A percentile compares a stretch with the other conserved stretches of the same genome.
Evolutionary conservation across 1,139 yeast species (phyloP).

Genomic region (Arxiozyma bovina): DNA sequence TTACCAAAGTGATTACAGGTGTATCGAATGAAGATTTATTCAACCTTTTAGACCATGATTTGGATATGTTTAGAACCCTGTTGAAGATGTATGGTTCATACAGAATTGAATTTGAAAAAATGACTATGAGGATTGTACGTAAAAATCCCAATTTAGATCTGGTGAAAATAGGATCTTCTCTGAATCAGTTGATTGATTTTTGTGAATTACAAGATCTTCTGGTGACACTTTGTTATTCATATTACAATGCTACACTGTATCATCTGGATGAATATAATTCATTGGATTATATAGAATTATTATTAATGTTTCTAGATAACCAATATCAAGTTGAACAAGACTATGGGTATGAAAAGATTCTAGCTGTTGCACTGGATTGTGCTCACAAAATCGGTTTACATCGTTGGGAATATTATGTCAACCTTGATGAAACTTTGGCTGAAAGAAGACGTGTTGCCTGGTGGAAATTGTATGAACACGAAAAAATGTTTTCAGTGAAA

Average conservation of each 20-base stretch:
- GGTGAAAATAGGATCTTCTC: constrained; percentile 1
- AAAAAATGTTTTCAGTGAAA: constrained; percentile 12
- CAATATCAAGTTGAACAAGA: constrained; percentile 20
- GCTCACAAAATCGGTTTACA: constrained; percentile 22
- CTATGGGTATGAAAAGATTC: constrained; percentile 22
- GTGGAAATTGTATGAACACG: constrained; percentile 22
- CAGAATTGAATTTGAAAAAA: constrained; percentile 11
- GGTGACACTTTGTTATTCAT: constrained; percentile 19
- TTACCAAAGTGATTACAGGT: constrained; percentile 14
- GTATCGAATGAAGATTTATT: constrained; percentile 11
- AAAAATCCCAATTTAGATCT: constrained; percentile 2
- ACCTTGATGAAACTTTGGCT: constrained; percentile 18
- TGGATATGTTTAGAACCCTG: constrained; percentile 20
- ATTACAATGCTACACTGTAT: constrained; percentile 21
- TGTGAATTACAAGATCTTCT: constrained; percentile 20
- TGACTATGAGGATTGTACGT: constrained; percentile 10
- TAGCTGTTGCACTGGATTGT: constrained; percentile 19
- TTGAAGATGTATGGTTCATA: constrained; percentile 16
- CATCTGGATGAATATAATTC: constrained; percentile 18
- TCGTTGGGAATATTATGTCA: constrained; percentile 23
- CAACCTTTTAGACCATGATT: constrained; percentile 14
- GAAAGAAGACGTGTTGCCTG: constrained; percentile 18
- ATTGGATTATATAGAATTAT: constrained; percentile 24
- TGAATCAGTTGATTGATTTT: constrained; percentile 10
- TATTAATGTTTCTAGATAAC: constrained; percentile 18